Conservation (phyloP, 2,329 filamentous ascomycete genomes). For the Clonostachys sp. region DNA sequence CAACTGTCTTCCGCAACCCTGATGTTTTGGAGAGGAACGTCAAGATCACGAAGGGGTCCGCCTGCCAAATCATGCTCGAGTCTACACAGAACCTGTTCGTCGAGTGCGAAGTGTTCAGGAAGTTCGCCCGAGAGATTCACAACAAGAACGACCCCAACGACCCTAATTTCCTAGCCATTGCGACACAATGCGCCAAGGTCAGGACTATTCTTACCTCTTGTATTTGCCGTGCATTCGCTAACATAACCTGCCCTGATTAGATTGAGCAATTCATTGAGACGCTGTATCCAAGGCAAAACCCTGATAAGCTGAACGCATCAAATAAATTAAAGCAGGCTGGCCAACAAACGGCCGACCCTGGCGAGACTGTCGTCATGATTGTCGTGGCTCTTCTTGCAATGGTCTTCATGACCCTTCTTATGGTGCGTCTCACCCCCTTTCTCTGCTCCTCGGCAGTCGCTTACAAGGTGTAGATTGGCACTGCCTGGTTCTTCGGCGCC, state of each 20-base stretch:
- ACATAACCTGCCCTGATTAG: conserved; percentile 30
- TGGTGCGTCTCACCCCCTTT: conserved; percentile 58
- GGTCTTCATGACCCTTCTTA: conserved; percentile 64
- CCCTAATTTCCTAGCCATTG: conserved; percentile 89
- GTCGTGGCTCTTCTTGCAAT: conserved; percentile 65
- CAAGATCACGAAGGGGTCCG: conserved; percentile 95
- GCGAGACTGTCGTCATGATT: conserved; percentile 63
- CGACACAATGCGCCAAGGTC: conserved; percentile 82
- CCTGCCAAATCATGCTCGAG: conserved; percentile 86
- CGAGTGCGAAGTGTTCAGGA: conserved; percentile 77
- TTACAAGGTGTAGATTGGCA: conserved; percentile 53
- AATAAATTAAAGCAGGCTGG: conserved; percentile 29
- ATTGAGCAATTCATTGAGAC: conserved; percentile 95
- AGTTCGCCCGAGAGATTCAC: conserved; percentile 76
- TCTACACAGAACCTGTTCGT: conserved; percentile 85
- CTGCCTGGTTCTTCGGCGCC: conserved; percentile 77
- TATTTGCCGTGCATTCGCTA: neutral
- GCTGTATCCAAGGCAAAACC: conserved; percentile 81
- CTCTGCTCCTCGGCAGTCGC: neutral
- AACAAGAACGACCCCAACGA: conserved; percentile 93
- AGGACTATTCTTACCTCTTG: neutral
- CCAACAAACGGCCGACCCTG: conserved; percentile 42
- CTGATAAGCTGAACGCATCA: conserved; percentile 48
- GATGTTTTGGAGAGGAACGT: conserved; percentile 80
- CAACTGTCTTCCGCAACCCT: conserved; percentile 88